These are phyloP conservation scores for Aspergillus affinis DNA, from an alignment of 495 filamentous ascomycete species.

Conservation along the genomic window DNA sequence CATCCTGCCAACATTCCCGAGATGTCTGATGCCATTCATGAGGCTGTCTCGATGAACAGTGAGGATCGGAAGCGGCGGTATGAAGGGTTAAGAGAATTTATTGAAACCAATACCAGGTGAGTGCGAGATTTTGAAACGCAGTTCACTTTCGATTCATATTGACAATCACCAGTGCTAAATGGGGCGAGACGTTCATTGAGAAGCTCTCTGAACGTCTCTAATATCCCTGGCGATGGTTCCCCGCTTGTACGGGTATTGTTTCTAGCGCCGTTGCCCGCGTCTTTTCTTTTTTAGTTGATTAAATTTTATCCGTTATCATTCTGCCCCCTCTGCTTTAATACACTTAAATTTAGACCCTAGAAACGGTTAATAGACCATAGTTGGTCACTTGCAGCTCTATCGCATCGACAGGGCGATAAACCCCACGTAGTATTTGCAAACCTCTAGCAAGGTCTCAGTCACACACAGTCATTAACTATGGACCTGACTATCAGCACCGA, in stretches of 20 bases:
- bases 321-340: not conserved
- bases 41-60: constrained; percentile 79
- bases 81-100: constrained; percentile 76
- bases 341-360: too few species aligned
- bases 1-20: constrained; percentile 93
- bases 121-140: not conserved
- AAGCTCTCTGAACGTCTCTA: constrained; percentile 17
- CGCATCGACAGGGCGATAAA: not conserved
- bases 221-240: not conserved
- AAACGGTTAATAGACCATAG: not conserved
- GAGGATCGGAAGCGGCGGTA: constrained; percentile 75
- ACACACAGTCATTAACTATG: not conserved
- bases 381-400: not conserved
- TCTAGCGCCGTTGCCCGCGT: not conserved
- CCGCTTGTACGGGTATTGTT: not conserved
- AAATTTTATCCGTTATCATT: not conserved
- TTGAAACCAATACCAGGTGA: constrained; percentile 83
- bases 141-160: not conserved
- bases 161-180: constrained; percentile 31
- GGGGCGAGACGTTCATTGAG: constrained; percentile 39
- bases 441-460: not conserved
- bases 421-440: not conserved
- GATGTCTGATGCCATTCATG: constrained; percentile 78
- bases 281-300: not conserved
- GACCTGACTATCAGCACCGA: not conserved